Evolutionary conservation across 2,329 filamentous ascomycete genomes (phyloP).

Genomic region (Mollisia scopiformis): DNA sequence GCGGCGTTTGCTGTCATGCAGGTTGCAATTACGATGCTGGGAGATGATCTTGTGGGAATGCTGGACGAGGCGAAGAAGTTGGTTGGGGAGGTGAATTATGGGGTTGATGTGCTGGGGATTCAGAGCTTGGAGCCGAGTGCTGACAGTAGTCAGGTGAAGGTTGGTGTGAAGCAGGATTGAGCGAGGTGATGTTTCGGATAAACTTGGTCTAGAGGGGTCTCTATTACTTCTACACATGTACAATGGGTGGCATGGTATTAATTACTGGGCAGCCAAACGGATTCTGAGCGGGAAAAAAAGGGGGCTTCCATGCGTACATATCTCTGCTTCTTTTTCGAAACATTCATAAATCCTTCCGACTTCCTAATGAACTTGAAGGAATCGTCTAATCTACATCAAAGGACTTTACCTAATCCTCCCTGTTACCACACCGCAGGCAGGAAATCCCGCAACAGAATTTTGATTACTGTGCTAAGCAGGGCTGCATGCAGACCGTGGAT

Average conservation of each 20-base stretch:
- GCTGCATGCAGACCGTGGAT: not conserved
- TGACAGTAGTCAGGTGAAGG: not conserved
- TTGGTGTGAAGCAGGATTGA: not conserved
- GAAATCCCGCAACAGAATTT: not conserved
- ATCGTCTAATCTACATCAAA: too few species aligned
- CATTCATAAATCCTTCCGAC: too few species aligned
- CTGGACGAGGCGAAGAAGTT: conserved; percentile 1
- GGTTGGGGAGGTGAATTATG: conserved; percentile 9
- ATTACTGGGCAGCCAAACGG: too few species aligned
- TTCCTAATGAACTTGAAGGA: too few species aligned
- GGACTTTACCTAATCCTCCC: too few species aligned
- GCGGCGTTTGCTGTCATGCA: conserved; percentile 18
- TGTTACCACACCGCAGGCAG: too few species aligned
- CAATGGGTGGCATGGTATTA: too few species aligned
- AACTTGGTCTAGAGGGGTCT: too few species aligned
- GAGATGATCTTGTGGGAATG: conserved; percentile 7
- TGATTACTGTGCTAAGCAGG: not conserved
- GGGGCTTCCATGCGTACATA: too few species aligned
- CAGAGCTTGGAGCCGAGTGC: not conserved
- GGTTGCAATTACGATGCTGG: conserved; percentile 11
- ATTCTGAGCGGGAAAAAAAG: too few species aligned
- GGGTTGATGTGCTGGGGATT: conserved; percentile 3
- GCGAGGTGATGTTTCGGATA: not conserved
- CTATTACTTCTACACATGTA: too few species aligned
- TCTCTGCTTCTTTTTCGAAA: too few species aligned